Evolutionary conservation across 345 rosid genomes (phyloP).

Genomic region (Acer yangbiense): DNA sequence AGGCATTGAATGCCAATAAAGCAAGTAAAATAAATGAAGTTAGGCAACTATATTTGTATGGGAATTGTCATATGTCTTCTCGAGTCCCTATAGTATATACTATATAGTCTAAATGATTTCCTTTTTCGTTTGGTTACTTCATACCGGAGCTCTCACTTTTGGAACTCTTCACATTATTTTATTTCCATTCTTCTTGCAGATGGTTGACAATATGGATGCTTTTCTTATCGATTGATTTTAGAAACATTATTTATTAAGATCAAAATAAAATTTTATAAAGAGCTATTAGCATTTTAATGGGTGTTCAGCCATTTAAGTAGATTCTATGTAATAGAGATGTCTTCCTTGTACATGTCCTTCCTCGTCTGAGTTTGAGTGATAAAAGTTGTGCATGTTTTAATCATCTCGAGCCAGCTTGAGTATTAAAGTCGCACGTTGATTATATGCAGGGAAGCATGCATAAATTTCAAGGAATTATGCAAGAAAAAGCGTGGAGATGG

Average conservation of each 20-base stretch:
- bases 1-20: background rate
- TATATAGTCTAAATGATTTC: background rate
- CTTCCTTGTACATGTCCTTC: background rate
- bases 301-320: background rate
- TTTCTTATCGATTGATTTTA: background rate
- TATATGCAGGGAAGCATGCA: conserved; percentile 65
- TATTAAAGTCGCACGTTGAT: conserved; percentile 9
- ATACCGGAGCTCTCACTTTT: background rate
- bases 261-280: background rate
- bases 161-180: background rate
- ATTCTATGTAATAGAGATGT: background rate
- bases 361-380: background rate
- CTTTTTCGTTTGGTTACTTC: background rate
- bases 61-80: background rate
- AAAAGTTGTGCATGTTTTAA: background rate
- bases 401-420: background rate
- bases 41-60: background rate
- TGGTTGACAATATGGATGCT: background rate
- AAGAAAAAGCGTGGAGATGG: conserved; percentile 72
- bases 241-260: background rate
- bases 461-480: conserved; percentile 72
- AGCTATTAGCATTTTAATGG: background rate
- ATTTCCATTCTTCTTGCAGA: background rate
- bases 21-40: background rate
- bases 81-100: background rate